Conservation (phyloP, 371 early-diverging fungal genomes). For the Mucor lusitanicus region DNA sequence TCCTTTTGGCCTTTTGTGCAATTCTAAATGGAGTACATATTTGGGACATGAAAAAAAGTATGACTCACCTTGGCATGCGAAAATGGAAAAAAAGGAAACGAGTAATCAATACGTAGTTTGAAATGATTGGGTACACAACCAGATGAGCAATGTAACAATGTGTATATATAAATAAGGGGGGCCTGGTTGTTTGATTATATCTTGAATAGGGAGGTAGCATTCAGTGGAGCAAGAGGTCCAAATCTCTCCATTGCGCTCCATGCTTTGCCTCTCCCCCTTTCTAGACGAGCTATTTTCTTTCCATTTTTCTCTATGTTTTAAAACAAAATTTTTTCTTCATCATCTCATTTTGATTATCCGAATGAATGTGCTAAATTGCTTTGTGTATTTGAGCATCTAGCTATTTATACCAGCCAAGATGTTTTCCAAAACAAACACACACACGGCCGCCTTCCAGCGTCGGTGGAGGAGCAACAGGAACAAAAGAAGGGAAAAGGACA, state of each 20-base stretch:
- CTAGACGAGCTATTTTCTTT: not conserved
- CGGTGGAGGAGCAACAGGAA: not conserved
- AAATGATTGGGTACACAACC: constrained; percentile 6
- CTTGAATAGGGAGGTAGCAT: not conserved
- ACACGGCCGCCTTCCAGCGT: not conserved
- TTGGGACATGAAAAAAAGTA: not conserved
- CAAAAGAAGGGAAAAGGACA: not conserved
- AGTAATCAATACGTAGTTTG: not conserved
- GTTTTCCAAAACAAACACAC: not conserved
- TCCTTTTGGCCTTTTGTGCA: not conserved
- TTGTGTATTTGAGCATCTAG: not conserved
- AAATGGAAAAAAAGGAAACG: not conserved
- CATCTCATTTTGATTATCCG: not conserved
- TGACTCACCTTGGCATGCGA: constrained; percentile 2
- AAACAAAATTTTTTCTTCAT: not conserved
- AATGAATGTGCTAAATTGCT: not conserved
- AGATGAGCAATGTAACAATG: not conserved
- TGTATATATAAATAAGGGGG: not conserved
- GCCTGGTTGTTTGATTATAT: not conserved
- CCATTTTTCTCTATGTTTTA: not conserved
- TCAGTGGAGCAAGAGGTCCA: not conserved
- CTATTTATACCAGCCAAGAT: not conserved
- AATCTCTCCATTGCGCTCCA: not conserved
- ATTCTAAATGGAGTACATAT: constrained; percentile 1
- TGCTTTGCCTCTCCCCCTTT: not conserved